Evolutionary conservation across 805 yeast species (phyloP).

Genomic region (Candida gorgasii): DNA sequence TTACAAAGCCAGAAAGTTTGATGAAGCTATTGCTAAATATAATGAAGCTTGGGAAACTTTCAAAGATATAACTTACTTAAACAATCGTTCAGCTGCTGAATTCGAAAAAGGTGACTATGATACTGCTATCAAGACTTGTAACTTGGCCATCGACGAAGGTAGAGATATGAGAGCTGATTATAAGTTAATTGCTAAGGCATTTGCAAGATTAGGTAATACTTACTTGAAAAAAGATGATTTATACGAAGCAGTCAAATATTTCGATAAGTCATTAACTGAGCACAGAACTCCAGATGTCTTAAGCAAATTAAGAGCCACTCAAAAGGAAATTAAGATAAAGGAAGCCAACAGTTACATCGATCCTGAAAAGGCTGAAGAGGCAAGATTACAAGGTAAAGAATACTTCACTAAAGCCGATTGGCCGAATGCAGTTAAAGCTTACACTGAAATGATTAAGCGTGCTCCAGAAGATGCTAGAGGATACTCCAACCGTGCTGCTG

Average conservation of each 20-base stretch:
- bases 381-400: constrained; percentile 90
- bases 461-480: constrained; percentile 98
- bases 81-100: constrained; percentile 98
- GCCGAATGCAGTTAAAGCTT: constrained; percentile 94
- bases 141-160: constrained; percentile 83
- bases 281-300: constrained; percentile 94
- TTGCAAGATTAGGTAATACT: constrained; percentile 85
- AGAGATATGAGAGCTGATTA: constrained; percentile 90
- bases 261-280: constrained; percentile 92
- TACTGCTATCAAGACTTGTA: constrained; percentile 77
- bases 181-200: constrained; percentile 87
- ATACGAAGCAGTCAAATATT: constrained; percentile 69
- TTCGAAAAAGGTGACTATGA: constrained; percentile 93
- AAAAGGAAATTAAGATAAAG: constrained; percentile 76
- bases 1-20: constrained; percentile 86
- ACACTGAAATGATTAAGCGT: constrained; percentile 93
- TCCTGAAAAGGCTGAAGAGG: constrained; percentile 93
- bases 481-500: constrained; percentile 97
- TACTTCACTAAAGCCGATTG: constrained; percentile 88
- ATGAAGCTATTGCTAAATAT: constrained; percentile 87
- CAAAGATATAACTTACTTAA: constrained; percentile 88
- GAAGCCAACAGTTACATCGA: constrained; percentile 80
- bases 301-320: constrained; percentile 82
- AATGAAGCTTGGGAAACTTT: constrained; percentile 79
- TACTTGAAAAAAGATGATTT: constrained; percentile 76